Evolutionary conservation across 805 yeast genomes (phyloP), one percentile per base, ranked within the genome.

Genomic region (Wickerhamiella domercqiae): DNA sequence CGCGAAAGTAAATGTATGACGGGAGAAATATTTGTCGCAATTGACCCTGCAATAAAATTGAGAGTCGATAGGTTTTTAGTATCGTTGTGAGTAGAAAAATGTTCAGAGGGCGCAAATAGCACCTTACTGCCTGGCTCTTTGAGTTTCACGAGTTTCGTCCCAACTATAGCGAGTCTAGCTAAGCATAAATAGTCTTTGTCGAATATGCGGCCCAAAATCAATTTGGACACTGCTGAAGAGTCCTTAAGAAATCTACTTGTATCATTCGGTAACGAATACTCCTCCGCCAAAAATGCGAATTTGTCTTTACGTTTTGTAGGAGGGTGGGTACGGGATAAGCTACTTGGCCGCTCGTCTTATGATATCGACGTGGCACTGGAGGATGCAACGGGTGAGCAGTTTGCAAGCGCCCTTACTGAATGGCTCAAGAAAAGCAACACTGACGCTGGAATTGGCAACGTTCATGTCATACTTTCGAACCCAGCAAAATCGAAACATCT

Each of bases 301-400:
- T 53, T 77, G 7, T 75, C 68, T 32, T 63, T 80, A 11, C 57
- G 98, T 42, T 80, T 90, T 47, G 86, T 96, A 0, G 98, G 98
- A 25, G 98, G 98, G 0, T 87, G 98, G 98, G 98, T 90, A 2
- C 68, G 98, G 48, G 98, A 90, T 56, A 90, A 90, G 59, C 62
- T 90, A 21, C 62, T 90, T 21, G 93, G 94, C 0, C 66, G 68
- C 34, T 73, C 71, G 17, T 75, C 87, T 30, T 75, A 87, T 52
- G 99, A 90, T 55, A 64, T 90, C 21, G 99, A 90, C 50, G 81
- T 90, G 34, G 96, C 96, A 5, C 73, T 90, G 34, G 84, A 90
- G 56, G 66, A 66, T 38, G 60, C 82, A 51, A 71, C 93, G 0
- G 99, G 99, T 0, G 84, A 79, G 50, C 74, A 73, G 24, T 87